A percentile compares a stretch with the other conserved stretches of the same genome.
Conservation (phyloP, 306 rosid genomes). For the Prunus davidiana region DNA sequence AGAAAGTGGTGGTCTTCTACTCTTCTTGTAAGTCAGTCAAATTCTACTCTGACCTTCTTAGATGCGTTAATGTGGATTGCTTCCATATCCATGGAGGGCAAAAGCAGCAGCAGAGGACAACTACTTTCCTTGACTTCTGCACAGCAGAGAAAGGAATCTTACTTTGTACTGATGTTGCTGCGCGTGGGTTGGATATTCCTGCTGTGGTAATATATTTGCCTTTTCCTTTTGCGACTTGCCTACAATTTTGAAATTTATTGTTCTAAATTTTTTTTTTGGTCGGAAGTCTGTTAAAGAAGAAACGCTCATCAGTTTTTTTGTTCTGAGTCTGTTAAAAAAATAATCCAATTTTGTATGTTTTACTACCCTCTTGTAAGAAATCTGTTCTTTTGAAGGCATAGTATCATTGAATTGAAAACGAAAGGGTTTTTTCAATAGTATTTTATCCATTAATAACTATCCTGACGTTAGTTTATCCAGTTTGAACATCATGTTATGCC, state of each 20-base stretch:
- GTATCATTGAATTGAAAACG: too few species aligned
- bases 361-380: too few species aligned
- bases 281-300: too few species aligned
- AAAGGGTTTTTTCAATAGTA: too few species aligned
- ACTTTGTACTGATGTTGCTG: conserved; percentile 97
- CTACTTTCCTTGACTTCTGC: conserved; percentile 68
- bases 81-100: conserved; percentile 88
- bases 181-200: conserved; percentile 91
- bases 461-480: too few species aligned
- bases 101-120: conserved; percentile 81
- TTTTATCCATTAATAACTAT: too few species aligned
- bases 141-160: conserved; percentile 87
- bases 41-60: conserved; percentile 83
- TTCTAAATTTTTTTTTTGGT: not conserved
- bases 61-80: conserved; percentile 64
- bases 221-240: conserved; percentile 4
- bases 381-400: too few species aligned
- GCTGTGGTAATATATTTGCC: conserved; percentile 42
- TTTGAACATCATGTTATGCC: not conserved
- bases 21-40: conserved; percentile 92
- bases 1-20: conserved; percentile 96
- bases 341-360: too few species aligned
- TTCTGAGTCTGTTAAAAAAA: too few species aligned
- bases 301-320: not conserved
- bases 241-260: not conserved